Conservation (phyloP, 345 rosid species). For the Pistacia vera region DNA sequence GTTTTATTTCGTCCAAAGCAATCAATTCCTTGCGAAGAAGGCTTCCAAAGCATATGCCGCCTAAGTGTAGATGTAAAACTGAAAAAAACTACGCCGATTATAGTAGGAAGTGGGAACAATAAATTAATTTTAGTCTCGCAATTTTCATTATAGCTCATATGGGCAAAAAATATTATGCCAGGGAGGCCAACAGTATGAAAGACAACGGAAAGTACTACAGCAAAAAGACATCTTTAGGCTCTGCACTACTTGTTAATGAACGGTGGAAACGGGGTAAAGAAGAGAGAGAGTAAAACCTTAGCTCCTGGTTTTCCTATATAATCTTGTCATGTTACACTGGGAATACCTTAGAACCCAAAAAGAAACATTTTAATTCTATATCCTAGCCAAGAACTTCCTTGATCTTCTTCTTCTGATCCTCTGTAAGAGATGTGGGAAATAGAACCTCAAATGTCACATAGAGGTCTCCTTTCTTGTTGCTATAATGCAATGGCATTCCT, state of each 20-base stretch:
- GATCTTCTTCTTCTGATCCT: slow-evolving; percentile 84
- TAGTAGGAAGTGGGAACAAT: too few relatives aligned
- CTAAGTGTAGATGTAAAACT: too few relatives aligned
- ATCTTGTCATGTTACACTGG: slow-evolving; percentile 26
- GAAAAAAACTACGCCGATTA: too few relatives aligned
- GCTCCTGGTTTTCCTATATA: slow-evolving; percentile 21
- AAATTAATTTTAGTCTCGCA: too few relatives aligned
- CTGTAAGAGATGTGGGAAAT: slow-evolving; percentile 78
- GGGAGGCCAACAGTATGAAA: slow-evolving; percentile 13
- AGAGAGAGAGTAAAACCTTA: background rate
- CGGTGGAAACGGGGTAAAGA: background rate
- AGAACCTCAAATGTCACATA: slow-evolving; percentile 87
- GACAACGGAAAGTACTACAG: slow-evolving; percentile 3
- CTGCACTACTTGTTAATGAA: slow-evolving; percentile 14
- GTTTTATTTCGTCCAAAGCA: too few relatives aligned
- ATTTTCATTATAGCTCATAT: background rate
- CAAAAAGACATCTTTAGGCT: slow-evolving; percentile 2
- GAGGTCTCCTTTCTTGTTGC: slow-evolving; percentile 88
- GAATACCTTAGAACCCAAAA: slow-evolving; percentile 21
- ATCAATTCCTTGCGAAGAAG: too few relatives aligned
- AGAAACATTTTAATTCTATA: slow-evolving; percentile 4
- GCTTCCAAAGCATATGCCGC: too few relatives aligned
- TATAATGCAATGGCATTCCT: slow-evolving; percentile 93
- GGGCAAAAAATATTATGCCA: background rate
- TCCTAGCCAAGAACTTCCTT: slow-evolving; percentile 66